Base-by-base conservation (phyloP, 1,284 basidiomycete genomes). In the Ganoderma resinaceum region DNA sequence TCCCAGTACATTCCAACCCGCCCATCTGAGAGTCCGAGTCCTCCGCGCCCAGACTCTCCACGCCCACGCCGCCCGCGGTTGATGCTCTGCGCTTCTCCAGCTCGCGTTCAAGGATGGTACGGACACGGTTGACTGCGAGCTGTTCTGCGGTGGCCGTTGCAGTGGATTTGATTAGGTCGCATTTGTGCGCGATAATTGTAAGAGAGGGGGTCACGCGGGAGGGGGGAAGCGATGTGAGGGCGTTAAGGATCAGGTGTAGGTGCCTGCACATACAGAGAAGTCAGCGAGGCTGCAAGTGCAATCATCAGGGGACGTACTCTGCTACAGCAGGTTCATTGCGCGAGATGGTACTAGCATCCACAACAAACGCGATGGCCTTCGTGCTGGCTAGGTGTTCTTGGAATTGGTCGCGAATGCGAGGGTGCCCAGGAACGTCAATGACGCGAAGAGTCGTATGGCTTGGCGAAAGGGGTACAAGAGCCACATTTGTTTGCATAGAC, bases 351-450 rank as follows among this genome's bases (percentile, higher is more conserved):
- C 87, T 91, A 2, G 91, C 84, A 76, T 95, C 93, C 1, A 93
- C 91, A 2, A 94, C 89, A 74, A 95, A 95, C 6, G 86, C 88
- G 29, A 95, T 79, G 2, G 83, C 88, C 72, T 88, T 90, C 1
- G 91, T 86, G 58, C 88, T 83, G 9, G 80, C 69, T 46, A 94
- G 77, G 73, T 90, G 80, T 40, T 93, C 91, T 61, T 80, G 82
- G 77, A 93, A 92, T 74, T 92, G 90, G 72, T 87, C 86, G 33
- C 92, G 81, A 63, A 95, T 86, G 52, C 93, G 86, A 18, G 92
- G 91, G 77, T 95, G 93, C 11, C 93, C 93, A 5, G 93, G 93
- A 43, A 95, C 80, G 77, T 95, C 93, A 23, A 94, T 81, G 16
- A 92, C 78, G 46, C 83, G 84, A 52, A 91, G 74, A 18, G 80